Evolutionary conservation across 2,329 filamentous ascomycete genomes (phyloP), one percentile per base, ranked within the genome.

Genomic region (Microthyrium microscopicum): DNA sequence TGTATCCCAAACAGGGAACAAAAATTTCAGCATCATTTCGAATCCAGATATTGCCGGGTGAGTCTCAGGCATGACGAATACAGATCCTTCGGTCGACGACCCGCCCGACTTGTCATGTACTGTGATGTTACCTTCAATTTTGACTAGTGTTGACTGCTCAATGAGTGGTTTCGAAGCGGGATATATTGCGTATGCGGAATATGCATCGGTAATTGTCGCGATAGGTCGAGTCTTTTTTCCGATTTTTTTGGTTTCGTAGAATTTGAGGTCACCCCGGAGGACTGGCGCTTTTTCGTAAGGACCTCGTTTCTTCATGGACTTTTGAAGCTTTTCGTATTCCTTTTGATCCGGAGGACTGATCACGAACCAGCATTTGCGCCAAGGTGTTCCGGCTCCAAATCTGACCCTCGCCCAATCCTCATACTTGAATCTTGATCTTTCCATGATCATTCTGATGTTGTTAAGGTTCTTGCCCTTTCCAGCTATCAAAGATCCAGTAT

Each of bases 281-380:
- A 75, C 45, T 1, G 77, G 73, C 1, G 64, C 64, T 0, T 72
- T 68, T 46, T 91, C 81, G 51, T 95, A 94, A 1, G 78, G 70
- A 5, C 78, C 85, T 41, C 75, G 74, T 57, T 91, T 93, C 53
- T 77, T 79, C 48, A 79, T 52, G 19, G 77, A 70, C 54, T 93
- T 95, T 50, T 87, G 79, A 34, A 77, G 61, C 52, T 83, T 93
- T 43, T 77, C 71, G 42, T 74, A 75, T 46, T 92, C 83, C 59
- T 95, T 98, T 58, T 95, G 85, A 47, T 92, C 81, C 0, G 89
- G 87, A 3, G 87, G 89, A 5, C 73, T 72, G 37, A 95, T 80
- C 34, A 95, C 85, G 54, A 85, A 94, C 85, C 87, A 98, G 55
- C 85, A 98, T 25, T 87, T 77, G 49, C 80, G 74, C 89, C 89